Conservation (phyloP, 179 eudicot species). For the Silene vulgaris region DNA sequence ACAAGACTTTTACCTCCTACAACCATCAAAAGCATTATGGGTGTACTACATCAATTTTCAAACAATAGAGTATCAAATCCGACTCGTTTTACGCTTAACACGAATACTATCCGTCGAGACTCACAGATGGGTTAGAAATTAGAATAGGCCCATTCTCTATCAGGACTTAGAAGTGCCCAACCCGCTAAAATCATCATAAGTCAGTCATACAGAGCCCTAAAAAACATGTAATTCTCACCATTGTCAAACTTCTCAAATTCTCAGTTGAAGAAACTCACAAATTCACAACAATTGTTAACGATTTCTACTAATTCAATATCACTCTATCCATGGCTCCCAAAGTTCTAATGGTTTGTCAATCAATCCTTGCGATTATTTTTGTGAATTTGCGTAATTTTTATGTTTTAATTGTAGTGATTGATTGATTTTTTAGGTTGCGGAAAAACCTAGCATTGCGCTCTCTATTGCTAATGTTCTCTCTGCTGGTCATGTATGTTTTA, state of each 20-base stretch:
- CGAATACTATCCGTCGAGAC: too few species aligned
- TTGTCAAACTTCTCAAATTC: not conserved
- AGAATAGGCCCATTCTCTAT: too few species aligned
- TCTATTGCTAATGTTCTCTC: slow-evolving; percentile 83
- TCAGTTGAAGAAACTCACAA: not conserved
- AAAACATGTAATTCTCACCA: not conserved
- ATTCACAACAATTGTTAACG: not conserved
- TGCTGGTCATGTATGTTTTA: slow-evolving; percentile 50
- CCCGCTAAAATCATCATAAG: too few species aligned
- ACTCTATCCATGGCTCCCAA: slow-evolving; percentile 34
- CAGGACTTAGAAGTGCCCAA: too few species aligned
- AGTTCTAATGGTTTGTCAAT: slow-evolving; percentile 38
- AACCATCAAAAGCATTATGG: too few species aligned
- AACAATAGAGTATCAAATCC: too few species aligned
- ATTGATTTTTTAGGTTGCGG: slow-evolving; percentile 58
- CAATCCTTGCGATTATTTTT: not conserved
- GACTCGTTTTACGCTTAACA: too few species aligned
- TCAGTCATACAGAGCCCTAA: not conserved
- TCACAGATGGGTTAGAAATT: too few species aligned
- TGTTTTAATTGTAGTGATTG: not conserved
- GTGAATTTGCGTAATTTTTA: not conserved
- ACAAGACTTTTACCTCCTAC: too few species aligned
- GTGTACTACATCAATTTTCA: too few species aligned
- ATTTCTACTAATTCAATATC: too few species aligned
- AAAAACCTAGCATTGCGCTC: slow-evolving; percentile 87